Percentiles rank a stretch among this genome's conserved stretches.
Conservation (phyloP, 352 stramenopile species). For the Sclerospora graminicola region DNA sequence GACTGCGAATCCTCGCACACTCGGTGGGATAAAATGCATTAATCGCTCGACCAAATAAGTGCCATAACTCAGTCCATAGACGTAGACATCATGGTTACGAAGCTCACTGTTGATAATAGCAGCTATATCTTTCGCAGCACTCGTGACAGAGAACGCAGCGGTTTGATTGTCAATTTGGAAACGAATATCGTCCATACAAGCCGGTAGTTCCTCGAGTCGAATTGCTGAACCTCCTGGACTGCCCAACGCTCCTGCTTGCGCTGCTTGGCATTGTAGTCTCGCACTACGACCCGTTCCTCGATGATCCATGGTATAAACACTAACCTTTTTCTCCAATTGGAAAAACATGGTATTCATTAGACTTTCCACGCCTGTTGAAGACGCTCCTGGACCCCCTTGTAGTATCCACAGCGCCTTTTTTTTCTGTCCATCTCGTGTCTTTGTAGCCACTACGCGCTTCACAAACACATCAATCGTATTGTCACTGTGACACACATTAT, state of each 20-base stretch:
- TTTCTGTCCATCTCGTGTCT: conserved; percentile 3
- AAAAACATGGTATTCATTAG: conserved; percentile 51
- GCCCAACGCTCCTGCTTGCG: conserved; percentile 32
- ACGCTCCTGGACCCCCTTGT: conserved; percentile 56
- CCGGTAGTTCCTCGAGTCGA: conserved; percentile 40
- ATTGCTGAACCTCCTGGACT: conserved; percentile 45
- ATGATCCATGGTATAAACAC: conserved; percentile 65
- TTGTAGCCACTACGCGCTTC: conserved; percentile 31
- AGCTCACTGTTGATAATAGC: conserved; percentile 37
- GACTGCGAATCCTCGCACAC: conserved; percentile 39
- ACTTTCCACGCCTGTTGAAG: conserved; percentile 55
- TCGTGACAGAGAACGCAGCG: conserved; percentile 60
- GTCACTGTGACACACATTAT: conserved; percentile 47
- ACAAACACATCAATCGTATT: conserved; percentile 48
- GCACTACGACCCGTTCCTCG: conserved; percentile 48
- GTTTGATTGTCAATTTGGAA: conserved; percentile 73
- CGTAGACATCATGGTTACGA: conserved; percentile 41
- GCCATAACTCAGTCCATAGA: conserved; percentile 75
- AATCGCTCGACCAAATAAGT: conserved; percentile 60
- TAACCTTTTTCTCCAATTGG: conserved; percentile 37
- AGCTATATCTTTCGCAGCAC: conserved; percentile 50
- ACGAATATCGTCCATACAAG: conserved; percentile 56
- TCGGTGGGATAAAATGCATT: conserved; percentile 38
- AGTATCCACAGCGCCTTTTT: conserved; percentile 56
- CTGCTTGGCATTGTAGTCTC: conserved; percentile 42